phyloP scores from a whole-genome alignment of 2,329 filamentous ascomycete species.

The Paecilomyces variotii region DNA sequence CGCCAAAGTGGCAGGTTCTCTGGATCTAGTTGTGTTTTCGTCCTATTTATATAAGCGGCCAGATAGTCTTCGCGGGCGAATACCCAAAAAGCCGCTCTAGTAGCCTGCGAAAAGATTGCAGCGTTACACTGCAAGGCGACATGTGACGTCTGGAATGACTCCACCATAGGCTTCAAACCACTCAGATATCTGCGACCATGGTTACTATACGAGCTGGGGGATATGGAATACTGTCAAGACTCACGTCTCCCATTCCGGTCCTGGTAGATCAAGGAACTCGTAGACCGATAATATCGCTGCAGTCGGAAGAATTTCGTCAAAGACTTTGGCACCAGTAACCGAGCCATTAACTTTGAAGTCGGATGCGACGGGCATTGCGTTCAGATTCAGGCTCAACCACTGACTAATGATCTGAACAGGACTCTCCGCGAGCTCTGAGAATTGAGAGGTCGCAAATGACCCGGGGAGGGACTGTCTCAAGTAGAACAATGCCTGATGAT shows the following conservation, averaged over 20 bases:
- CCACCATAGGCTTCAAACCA: slow-evolving; percentile 51
- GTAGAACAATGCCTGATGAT: slow-evolving; percentile 49
- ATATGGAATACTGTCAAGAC: slow-evolving; percentile 3
- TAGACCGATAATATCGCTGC: slow-evolving; percentile 56
- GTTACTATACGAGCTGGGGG: slow-evolving; percentile 5
- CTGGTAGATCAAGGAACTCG: slow-evolving; percentile 55
- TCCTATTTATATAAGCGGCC: slow-evolving; percentile 53
- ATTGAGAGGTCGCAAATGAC: slow-evolving; percentile 21
- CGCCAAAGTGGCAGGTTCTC: slow-evolving; percentile 52
- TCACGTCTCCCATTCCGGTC: slow-evolving; percentile 48
- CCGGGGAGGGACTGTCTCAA: slow-evolving; percentile 31
- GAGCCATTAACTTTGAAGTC: slow-evolving; percentile 9
- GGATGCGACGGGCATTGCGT: slow-evolving; percentile 28
- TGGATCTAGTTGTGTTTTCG: slow-evolving; percentile 49
- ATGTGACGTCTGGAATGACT: slow-evolving; percentile 30
- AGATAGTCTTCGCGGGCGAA: slow-evolving; percentile 56
- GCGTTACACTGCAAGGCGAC: slow-evolving; percentile 5
- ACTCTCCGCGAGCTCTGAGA: slow-evolving; percentile 20
- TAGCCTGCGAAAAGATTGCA: slow-evolving; percentile 40
- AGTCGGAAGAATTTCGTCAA: slow-evolving; percentile 53
- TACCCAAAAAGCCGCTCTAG: slow-evolving; percentile 56
- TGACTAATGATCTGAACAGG: slow-evolving; percentile 21
- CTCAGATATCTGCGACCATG: slow-evolving; percentile 44
- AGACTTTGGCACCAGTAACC: slow-evolving; percentile 28
- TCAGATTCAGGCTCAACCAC: slow-evolving; percentile 14